These are phyloP conservation scores for Lentithecium fluviatile DNA, from an alignment of 495 filamentous ascomycete genomes.

Conservation along the genomic window DNA sequence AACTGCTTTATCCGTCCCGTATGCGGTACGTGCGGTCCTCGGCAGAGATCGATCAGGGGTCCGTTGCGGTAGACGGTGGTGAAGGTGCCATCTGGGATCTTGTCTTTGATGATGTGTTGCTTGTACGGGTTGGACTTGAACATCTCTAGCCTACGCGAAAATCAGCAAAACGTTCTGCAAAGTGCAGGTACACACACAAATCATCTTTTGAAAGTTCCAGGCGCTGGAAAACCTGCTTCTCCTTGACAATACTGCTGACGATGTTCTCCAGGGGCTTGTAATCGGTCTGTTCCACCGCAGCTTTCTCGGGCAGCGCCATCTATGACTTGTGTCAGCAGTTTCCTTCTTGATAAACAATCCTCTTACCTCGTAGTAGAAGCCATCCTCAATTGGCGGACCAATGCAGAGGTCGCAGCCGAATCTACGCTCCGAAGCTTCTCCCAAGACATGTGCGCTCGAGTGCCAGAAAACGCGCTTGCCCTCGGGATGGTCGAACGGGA, in stretches of 20 bases:
- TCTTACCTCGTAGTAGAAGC: conserved; percentile 56
- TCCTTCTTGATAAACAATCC: conserved; percentile 61
- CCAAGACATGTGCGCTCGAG: conserved; percentile 88
- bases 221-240: conserved; percentile 93
- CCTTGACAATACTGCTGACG: conserved; percentile 78
- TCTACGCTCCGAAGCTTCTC: conserved; percentile 84
- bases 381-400: conserved; percentile 86
- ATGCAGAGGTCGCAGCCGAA: conserved; percentile 90
- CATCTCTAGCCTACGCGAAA: conserved; percentile 66
- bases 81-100: conserved; percentile 79
- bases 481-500: conserved; percentile 81
- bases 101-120: conserved; percentile 90
- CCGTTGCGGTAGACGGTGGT: conserved; percentile 93
- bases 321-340: conserved; percentile 54
- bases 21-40: conserved; percentile 84
- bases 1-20: conserved; percentile 91
- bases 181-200: conserved; percentile 44
- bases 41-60: conserved; percentile 75
- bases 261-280: conserved; percentile 77
- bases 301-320: conserved; percentile 77
- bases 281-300: conserved; percentile 70
- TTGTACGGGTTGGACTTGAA: conserved; percentile 96
- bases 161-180: not conserved
- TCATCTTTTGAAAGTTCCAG: conserved; percentile 84
- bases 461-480: conserved; percentile 90